Base-by-base conservation (phyloP, 2,329 filamentous ascomycete species). In the Elsinoe batatas region DNA sequence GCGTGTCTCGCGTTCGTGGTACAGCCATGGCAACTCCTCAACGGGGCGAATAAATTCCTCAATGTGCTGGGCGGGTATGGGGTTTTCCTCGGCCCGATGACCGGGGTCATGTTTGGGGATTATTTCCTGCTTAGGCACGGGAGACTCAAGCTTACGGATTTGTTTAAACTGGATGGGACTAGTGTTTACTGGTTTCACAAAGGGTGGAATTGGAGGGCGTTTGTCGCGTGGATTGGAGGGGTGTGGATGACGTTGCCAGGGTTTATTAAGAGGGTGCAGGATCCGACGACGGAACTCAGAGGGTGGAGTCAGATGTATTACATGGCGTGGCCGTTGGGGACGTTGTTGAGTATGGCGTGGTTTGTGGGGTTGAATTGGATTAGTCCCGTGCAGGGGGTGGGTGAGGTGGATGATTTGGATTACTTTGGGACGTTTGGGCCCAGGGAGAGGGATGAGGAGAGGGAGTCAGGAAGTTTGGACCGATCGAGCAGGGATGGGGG, bases 51-150 rank as follows among this genome's bases (percentile, higher is more conserved):
- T 2, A 65, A 64, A 5, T 73, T 76, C 58, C 61, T 74, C 11
- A 73, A 70, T 10, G 74, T 75, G 55, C 61, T 76, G 1, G 67
- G 67, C 11, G 68, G 67, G 3, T 74, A 72, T 59, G 67, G 64
- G 11, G 65, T 72, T 32, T 74, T 75, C 60, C 62, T 74, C 56
- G 68, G 67, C 57, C 72, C 74, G 1, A 67, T 73, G 38, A 66
- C 64, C 40, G 66, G 65, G 17, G 65, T 66, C 40, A 67, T 71
- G 59, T 64, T 73, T n/a, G 64, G 68, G 17, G 72, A 74, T 58
- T 74, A 72, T 61, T 68, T 65, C 60, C 54, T 72, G 26, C 61
- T 68, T 2, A 65, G 69, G 7, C 46, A 47, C 20, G 26, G 57
- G 7, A 37, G 57, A n/a, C 54, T 58, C 13, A 57, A 59, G 38